phyloP scores from a whole-genome alignment of 1,139 yeast species.

The Saccharomycopsis crataegensis region DNA sequence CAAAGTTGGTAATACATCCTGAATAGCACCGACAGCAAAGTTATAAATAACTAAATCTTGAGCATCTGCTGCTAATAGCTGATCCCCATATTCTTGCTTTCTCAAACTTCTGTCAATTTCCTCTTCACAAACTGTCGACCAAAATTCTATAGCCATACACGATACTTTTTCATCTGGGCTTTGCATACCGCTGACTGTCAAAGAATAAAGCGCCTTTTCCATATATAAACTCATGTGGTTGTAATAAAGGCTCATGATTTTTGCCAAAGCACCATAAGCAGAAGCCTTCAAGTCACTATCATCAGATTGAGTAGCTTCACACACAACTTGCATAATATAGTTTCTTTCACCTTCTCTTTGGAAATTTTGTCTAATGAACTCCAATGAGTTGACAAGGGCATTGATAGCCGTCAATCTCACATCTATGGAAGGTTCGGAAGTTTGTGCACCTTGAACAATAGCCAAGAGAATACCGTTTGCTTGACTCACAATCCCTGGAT shows the following conservation, averaged over 20 bases:
- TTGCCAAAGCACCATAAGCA: conserved; percentile 92
- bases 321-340: conserved; percentile 96
- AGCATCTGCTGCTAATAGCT: conserved; percentile 30
- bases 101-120: conserved; percentile 76
- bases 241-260: conserved; percentile 86
- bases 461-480: conserved; percentile 92
- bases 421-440: conserved; percentile 61
- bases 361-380: conserved; percentile 81
- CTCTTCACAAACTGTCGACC: conserved; percentile 97
- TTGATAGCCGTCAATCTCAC: conserved; percentile 88
- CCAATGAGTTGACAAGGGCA: conserved; percentile 86
- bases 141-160: conserved; percentile 97
- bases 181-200: conserved; percentile 90
- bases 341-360: conserved; percentile 92
- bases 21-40: conserved; percentile 78
- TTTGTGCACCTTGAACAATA: conserved; percentile 92
- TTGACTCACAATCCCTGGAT: conserved; percentile 72
- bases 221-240: conserved; percentile 86
- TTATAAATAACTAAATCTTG: conserved; percentile 45
- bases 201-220: conserved; percentile 92
- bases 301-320: conserved; percentile 93
- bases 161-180: conserved; percentile 81
- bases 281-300: conserved; percentile 82
- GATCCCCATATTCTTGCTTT: conserved; percentile 50
- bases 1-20: conserved; percentile 82